A percentile compares a stretch with the other conserved stretches of the same genome.
These are phyloP conservation scores for Rubus parviflorus DNA, from an alignment of 306 rosid genomes.

Conservation along the genomic window DNA sequence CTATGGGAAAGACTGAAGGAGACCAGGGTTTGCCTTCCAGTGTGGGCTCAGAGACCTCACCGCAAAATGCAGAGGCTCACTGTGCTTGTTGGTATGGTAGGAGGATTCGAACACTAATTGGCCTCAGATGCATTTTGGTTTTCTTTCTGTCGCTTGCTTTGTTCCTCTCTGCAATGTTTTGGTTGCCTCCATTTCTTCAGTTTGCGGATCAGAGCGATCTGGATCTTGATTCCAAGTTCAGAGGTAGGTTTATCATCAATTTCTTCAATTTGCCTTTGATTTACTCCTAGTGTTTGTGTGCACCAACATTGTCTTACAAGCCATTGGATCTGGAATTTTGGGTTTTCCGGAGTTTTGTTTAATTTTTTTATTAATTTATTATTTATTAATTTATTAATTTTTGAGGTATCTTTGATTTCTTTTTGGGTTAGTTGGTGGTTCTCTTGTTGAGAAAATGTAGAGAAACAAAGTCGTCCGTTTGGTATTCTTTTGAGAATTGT, in stretches of 20 bases:
- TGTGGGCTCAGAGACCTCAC: conserved; percentile 32
- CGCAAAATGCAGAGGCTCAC: conserved; percentile 41
- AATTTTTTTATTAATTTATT: background rate
- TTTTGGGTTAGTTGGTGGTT: conserved; percentile 23
- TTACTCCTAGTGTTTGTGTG: too few relatives aligned
- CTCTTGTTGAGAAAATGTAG: conserved; percentile 31
- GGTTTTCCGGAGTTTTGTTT: background rate
- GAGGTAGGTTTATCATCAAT: conserved; percentile 43
- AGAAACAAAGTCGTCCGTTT: background rate
- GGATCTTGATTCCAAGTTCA: conserved; percentile 47
- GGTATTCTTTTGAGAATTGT: background rate
- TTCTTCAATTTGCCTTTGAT: background rate
- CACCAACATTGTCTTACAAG: too few relatives aligned
- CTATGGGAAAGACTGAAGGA: conserved; percentile 82
- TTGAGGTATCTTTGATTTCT: conserved; percentile 16
- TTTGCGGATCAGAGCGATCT: conserved; percentile 59
- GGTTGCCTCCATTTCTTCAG: conserved; percentile 76
- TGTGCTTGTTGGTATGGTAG: conserved; percentile 44
- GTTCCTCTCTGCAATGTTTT: conserved; percentile 76
- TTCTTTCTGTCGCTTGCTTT: conserved; percentile 58
- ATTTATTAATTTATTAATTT: background rate
- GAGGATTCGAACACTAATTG: conserved; percentile 49
- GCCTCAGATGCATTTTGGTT: conserved; percentile 67
- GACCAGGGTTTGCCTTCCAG: conserved; percentile 45
- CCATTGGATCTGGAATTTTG: background rate